Conservation (phyloP, 2,329 filamentous ascomycete species). For the Botryosphaeria dothidea region DNA sequence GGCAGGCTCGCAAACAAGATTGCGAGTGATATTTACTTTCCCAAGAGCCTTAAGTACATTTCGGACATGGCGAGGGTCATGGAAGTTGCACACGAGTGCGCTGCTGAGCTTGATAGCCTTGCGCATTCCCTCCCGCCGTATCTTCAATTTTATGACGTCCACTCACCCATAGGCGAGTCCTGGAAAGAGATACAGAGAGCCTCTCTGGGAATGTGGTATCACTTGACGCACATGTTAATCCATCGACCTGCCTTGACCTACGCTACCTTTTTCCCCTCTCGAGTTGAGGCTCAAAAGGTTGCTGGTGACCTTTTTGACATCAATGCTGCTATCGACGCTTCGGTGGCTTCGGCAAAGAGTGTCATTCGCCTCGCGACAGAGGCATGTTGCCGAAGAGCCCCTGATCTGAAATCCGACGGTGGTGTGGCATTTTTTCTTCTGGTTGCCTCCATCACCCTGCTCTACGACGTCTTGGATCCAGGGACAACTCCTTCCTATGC, state of each 20-base stretch:
- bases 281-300: neutral
- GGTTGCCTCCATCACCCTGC: neutral
- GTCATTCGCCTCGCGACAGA: neutral
- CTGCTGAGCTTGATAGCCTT: neutral
- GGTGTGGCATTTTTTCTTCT: neutral
- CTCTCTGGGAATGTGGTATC: neutral
- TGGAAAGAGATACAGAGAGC: constrained; percentile 1
- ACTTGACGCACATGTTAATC: neutral
- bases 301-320: neutral
- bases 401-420: neutral
- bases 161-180: neutral
- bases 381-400: neutral
- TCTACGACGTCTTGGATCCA: constrained; percentile 1
- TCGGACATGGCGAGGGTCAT: neutral
- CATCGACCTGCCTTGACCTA: neutral
- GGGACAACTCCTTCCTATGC: neutral
- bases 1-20: neutral
- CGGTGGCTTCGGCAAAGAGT: neutral
- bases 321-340: neutral
- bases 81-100: neutral
- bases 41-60: neutral
- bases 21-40: neutral
- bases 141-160: neutral
- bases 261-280: neutral
- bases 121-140: neutral